These are phyloP conservation scores for Prunus davidiana DNA, from an alignment of 306 rosid genomes.

Conservation along the genomic window DNA sequence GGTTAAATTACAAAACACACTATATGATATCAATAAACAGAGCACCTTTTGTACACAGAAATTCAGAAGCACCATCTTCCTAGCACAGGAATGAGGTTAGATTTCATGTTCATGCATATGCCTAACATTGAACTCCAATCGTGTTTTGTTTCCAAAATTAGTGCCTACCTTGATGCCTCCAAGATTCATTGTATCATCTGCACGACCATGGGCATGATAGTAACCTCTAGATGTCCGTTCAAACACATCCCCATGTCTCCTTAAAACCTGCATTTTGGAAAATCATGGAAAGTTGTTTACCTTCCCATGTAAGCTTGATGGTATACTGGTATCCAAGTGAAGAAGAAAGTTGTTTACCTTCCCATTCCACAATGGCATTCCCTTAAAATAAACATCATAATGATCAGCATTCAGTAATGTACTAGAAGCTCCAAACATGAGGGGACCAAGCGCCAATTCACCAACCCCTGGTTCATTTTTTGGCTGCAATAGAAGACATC, in stretches of 20 bases:
- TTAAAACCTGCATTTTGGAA: constrained; percentile 51
- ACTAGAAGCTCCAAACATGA: constrained; percentile 77
- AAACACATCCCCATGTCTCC: constrained; percentile 95
- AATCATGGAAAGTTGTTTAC: constrained; percentile 4
- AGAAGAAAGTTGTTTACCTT: constrained; percentile 48
- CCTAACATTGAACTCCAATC: not conserved
- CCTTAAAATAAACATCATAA: constrained; percentile 77
- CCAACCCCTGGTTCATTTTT: constrained; percentile 78
- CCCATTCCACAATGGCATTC: constrained; percentile 82
- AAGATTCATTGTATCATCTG: constrained; percentile 96
- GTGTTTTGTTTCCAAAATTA: not conserved
- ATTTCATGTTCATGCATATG: not conserved
- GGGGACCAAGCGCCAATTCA: constrained; percentile 88
- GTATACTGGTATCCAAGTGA: constrained; percentile 1
- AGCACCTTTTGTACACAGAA: not conserved
- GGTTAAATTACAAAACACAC: not conserved
- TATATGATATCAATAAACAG: not conserved
- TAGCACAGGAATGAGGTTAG: not conserved
- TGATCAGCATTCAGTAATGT: constrained; percentile 85
- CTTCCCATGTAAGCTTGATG: constrained; percentile 1
- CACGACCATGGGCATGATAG: constrained; percentile 96
- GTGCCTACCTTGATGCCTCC: constrained; percentile 90
- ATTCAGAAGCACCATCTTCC: not conserved
- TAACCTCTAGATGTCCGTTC: constrained; percentile 75
- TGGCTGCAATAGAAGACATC: constrained; percentile 45